Evolutionary conservation across 2,329 filamentous ascomycete species (phyloP).

Genomic region (Pleochaeta shiraiana): DNA sequence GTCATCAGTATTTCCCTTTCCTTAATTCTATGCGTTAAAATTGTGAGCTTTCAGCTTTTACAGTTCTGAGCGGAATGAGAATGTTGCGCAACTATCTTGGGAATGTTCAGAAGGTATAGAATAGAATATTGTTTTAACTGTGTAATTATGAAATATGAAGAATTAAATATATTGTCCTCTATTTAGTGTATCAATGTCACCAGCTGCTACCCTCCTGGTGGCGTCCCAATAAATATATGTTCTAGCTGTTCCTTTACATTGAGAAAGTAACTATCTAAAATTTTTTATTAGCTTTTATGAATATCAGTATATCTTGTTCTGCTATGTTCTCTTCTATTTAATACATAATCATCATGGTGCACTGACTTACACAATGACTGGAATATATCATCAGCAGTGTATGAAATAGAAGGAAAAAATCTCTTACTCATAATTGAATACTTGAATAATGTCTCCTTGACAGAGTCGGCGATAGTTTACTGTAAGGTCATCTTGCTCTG

Average conservation of each 20-base stretch:
- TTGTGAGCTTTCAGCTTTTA: no score
- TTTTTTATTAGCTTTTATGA: background rate
- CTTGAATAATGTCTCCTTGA: no score
- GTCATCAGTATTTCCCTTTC: no score
- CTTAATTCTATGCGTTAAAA: no score
- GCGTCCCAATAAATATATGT: background rate
- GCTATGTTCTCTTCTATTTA: background rate
- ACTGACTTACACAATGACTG: background rate
- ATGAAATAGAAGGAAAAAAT: no score
- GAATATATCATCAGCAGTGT: background rate
- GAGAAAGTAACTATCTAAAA: background rate
- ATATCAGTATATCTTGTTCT: background rate
- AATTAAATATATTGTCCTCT: background rate
- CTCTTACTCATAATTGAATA: no score
- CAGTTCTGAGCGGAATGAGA: background rate
- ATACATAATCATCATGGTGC: background rate
- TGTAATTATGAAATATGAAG: background rate
- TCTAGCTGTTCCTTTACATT: background rate
- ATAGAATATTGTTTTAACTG: background rate
- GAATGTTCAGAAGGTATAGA: background rate
- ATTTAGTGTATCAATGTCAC: background rate
- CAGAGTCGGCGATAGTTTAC: no score
- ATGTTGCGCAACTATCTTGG: background rate
- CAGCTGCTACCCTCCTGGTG: background rate
- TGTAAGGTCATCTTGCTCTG: no score